Base-by-base conservation (phyloP, 208 protist species). In the Vickermania spadyakhi region DNA sequence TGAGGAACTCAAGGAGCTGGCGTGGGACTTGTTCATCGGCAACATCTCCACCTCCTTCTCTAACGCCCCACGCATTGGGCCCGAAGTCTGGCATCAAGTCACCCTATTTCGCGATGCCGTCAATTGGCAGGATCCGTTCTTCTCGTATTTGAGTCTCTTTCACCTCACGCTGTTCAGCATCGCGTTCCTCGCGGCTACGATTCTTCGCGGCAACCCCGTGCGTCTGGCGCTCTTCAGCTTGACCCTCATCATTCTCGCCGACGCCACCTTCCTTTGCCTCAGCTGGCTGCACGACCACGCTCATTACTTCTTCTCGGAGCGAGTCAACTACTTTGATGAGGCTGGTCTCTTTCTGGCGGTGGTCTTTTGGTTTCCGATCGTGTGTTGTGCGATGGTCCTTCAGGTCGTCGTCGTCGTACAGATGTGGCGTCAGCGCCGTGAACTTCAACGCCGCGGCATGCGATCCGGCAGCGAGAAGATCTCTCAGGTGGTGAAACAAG, bases 61-160 rank as follows among this genome's bases (percentile, higher is more conserved):
- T 3, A 60, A 63, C 31, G 31, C 62, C 3, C 58, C 62, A 1
- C 55, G 64, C 26, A 56, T 25, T 13, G n/a, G 73, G 2, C 21
- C 57, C 5, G 14, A 28, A 13, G 60, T 21, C 31, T 58, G 58
- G 5, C 54, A 68, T 25, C 60, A 77, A 13, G 58, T 73, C 0
- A 14, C 23, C 18, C 29, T 42, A 0, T 89, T 89, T 56, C 57
- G 77, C 14, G 18, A 31, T 1, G 73, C 82, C 2, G 73, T 91
- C 13, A 72, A 89, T 57, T 94, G 84, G 81, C 72, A 62, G 0
- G 83, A 94, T 60, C 84, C 81, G 0, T 86, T 91, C 60, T 89
- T 94, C 28, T 53, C 21, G 4, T 87, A 75, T 60, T 70, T 94
- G 13, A 56, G 53, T 1, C 65, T 31, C 7, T 87, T 87, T 60